Conservation (phyloP, 495 filamentous ascomycete species). For the Lasiosphaeria miniovina region DNA sequence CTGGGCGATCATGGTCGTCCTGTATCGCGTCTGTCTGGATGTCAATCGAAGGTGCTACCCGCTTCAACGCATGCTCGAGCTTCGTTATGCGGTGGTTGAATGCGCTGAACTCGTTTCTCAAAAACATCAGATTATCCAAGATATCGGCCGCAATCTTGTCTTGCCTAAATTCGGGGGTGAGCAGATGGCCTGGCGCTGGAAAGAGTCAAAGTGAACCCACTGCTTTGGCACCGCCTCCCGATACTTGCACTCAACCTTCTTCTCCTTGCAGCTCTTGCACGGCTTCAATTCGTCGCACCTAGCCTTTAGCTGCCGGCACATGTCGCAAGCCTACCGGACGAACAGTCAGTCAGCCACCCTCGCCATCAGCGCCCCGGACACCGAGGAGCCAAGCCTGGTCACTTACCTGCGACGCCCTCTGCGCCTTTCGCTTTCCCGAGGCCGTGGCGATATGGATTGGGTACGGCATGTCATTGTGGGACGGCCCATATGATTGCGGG, state of each 20-base stretch:
- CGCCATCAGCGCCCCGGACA: background rate
- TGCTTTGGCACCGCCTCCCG: constrained; percentile 65
- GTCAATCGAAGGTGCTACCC: constrained; percentile 15
- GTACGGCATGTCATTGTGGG: constrained; percentile 29
- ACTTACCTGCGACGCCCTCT: constrained; percentile 50
- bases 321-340: constrained; percentile 59
- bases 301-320: constrained; percentile 65
- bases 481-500: constrained; percentile 28
- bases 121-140: constrained; percentile 36
- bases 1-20: constrained; percentile 26
- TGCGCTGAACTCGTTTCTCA: constrained; percentile 33
- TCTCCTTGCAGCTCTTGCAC: constrained; percentile 55
- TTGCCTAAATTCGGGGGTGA: constrained; percentile 38
- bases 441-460: constrained; percentile 33
- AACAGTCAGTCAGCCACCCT: constrained; percentile 23
- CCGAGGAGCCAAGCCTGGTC: constrained; percentile 3
- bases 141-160: constrained; percentile 53
- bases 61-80: constrained; percentile 23
- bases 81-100: constrained; percentile 27
- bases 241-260: constrained; percentile 59
- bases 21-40: constrained; percentile 12
- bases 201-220: constrained; percentile 40
- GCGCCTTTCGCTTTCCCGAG: constrained; percentile 48
- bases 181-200: constrained; percentile 1
- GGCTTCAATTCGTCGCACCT: constrained; percentile 68